phyloP scores from a whole-genome alignment of 352 stramenopile genomes.

The Sclerospora graminicola region DNA sequence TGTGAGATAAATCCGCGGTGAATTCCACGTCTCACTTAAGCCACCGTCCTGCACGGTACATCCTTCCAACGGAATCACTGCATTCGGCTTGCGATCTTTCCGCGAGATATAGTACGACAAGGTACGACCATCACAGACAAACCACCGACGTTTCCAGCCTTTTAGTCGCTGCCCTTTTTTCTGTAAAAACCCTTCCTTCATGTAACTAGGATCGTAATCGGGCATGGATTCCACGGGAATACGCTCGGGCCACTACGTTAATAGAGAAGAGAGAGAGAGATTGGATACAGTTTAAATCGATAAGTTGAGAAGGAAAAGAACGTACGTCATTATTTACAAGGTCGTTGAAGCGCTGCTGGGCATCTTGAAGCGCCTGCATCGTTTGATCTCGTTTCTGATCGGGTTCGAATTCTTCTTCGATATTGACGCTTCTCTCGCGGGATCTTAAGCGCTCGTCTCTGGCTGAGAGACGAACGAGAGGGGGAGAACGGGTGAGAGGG shows the following conservation, averaged over 20 bases:
- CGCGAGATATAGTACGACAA: constrained; percentile 77
- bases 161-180: constrained; percentile 80
- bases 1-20: constrained; percentile 75
- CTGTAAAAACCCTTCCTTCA: constrained; percentile 80
- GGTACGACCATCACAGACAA: constrained; percentile 73
- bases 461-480: too few relatives aligned
- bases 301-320: too few relatives aligned
- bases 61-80: constrained; percentile 66
- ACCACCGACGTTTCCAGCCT: constrained; percentile 78
- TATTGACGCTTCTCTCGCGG: too few relatives aligned
- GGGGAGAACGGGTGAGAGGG: constrained; percentile 11
- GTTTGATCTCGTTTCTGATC: too few relatives aligned
- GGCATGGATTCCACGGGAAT: constrained; percentile 40
- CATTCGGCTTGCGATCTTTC: constrained; percentile 76
- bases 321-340: constrained; percentile 63
- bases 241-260: constrained; percentile 38
- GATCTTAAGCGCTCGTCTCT: too few relatives aligned
- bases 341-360: constrained; percentile 70
- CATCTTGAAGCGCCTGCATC: constrained; percentile 69
- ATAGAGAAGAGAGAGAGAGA: too few relatives aligned
- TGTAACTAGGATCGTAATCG: constrained; percentile 46
- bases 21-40: constrained; percentile 80
- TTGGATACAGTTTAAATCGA: too few relatives aligned
- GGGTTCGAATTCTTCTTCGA: too few relatives aligned
- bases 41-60: constrained; percentile 76